phyloP scores from a whole-genome alignment of 495 filamentous ascomycete species.

The Penicillium diatomitis region DNA sequence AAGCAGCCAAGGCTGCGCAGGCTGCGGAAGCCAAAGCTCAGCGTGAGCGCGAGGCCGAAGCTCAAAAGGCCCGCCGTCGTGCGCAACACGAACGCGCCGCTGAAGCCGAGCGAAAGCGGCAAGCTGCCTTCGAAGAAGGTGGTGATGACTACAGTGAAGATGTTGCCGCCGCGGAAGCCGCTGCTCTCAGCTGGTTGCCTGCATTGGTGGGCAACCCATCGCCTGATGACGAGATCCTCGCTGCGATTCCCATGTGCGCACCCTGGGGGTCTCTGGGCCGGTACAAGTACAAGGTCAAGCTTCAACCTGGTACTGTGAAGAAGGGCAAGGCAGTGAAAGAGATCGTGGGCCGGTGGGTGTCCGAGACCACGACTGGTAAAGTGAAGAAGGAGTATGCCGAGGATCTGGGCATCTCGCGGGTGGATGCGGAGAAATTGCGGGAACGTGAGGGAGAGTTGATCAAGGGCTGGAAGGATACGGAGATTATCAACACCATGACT shows the following conservation, averaged over 20 bases:
- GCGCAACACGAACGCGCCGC: slow-evolving; percentile 70
- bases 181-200: slow-evolving; percentile 54
- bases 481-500: slow-evolving; percentile 71
- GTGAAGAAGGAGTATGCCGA: slow-evolving; percentile 41
- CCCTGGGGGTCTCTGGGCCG: slow-evolving; percentile 72
- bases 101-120: slow-evolving; percentile 48
- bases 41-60: slow-evolving; percentile 53
- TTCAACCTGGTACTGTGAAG: slow-evolving; percentile 84
- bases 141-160: slow-evolving; percentile 52
- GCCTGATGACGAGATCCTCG: slow-evolving; percentile 79
- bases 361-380: slow-evolving; percentile 40
- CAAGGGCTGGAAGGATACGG: slow-evolving; percentile 67
- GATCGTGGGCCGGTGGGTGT: slow-evolving; percentile 65
- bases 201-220: slow-evolving; percentile 67
- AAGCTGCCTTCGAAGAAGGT: slow-evolving; percentile 46
- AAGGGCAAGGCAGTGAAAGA: slow-evolving; percentile 93
- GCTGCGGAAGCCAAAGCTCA: slow-evolving; percentile 42
- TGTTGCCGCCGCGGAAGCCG: slow-evolving; percentile 33
- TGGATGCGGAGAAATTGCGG: slow-evolving; percentile 69
- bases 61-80: slow-evolving; percentile 58
- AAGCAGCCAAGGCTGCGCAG: slow-evolving; percentile 39
- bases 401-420: slow-evolving; percentile 45
- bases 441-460: slow-evolving; percentile 75
- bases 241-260: slow-evolving; percentile 81
- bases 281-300: slow-evolving; percentile 83